Evolutionary conservation across 202 grass and related monocot genomes (phyloP), one percentile per base, ranked within the genome.

Genomic region (Musa balbisiana): DNA sequence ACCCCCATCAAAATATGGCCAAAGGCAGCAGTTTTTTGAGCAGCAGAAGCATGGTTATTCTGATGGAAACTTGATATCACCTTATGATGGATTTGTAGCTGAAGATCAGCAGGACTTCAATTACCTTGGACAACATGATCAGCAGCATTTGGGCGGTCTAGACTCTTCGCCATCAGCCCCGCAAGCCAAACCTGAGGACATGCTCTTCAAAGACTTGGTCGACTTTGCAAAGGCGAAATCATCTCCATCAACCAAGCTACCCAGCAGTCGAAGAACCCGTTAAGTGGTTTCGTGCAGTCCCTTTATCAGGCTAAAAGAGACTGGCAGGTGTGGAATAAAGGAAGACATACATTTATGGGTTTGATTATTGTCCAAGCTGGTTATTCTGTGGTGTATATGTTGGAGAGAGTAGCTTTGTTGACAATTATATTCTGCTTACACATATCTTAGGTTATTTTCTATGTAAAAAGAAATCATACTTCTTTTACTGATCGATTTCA

Each of bases 151-250:
- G 52, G 87, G 10, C 63, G 72, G 78, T 51, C 11, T 72, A 68
- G 20, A 76, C 11, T 73, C 16, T 8, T 64, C 81, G 0, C 43
- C 73, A 0, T 2, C 66, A 29, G 21, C 82, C 66, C 82, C 80
- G 51, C 88, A 86, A 75, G 64, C 78, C 62, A 92, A 98, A 85
- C 87, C 83, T 0, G 94, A 98, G 81, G 94, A 98, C 67, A 71
- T 75, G 3, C 86, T 98, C 43, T 98, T 98, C 76, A 98, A 92
- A 88, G 94, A 98, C 43, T 85, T 98, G 25, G 88, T 98, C 0
- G 94, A 98, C 80, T 85, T 98, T 25, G 90, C 88, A 11, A 98
- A 76, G 74, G 82, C 80, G n/a, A 93, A 91, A 0, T 91, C 90
- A 13, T 89, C 88, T 73, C 85, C 88, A 0, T 75, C 77, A 43